phyloP scores from a whole-genome alignment of 177 flowering plant genomes.

The Tripterygium wilfordii region DNA sequence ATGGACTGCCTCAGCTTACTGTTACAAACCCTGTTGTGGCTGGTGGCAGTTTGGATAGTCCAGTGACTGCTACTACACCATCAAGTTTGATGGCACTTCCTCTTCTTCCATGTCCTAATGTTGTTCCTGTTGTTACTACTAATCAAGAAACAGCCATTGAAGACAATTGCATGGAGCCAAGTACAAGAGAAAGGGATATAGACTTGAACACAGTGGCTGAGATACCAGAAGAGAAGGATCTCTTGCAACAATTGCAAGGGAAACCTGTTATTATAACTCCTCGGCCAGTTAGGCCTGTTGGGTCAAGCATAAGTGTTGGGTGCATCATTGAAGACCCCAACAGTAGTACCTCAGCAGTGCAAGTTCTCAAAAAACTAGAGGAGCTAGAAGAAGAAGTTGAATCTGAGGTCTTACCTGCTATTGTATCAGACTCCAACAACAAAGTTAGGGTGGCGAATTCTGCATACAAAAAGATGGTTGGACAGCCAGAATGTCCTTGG shows the following conservation, averaged over 20 bases:
- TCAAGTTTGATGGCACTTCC: constrained; percentile 38
- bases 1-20: constrained; percentile 20
- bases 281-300: constrained; percentile 66
- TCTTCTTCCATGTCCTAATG: constrained; percentile 18
- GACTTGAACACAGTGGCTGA: constrained; percentile 38
- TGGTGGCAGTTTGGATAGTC: constrained; percentile 3
- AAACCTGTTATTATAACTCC: constrained; percentile 51
- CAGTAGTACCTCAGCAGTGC: neutral
- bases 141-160: neutral
- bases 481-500: constrained; percentile 94
- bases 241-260: constrained; percentile 33
- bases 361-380: constrained; percentile 31
- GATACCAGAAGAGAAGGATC: constrained; percentile 40
- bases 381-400: constrained; percentile 81
- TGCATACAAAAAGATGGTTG: constrained; percentile 87
- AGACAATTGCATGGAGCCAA: constrained; percentile 2
- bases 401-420: constrained; percentile 54
- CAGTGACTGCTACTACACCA: neutral
- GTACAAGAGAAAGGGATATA: constrained; percentile 7
- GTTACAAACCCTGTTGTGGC: constrained; percentile 10
- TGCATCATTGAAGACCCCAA: constrained; percentile 26
- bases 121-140: constrained; percentile 7
- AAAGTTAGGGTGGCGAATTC: constrained; percentile 77
- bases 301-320: constrained; percentile 58
- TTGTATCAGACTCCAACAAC: constrained; percentile 80